These are phyloP conservation scores for Suhomyces sp. DNA, from an alignment of 805 yeast species.

Conservation along the genomic window DNA sequence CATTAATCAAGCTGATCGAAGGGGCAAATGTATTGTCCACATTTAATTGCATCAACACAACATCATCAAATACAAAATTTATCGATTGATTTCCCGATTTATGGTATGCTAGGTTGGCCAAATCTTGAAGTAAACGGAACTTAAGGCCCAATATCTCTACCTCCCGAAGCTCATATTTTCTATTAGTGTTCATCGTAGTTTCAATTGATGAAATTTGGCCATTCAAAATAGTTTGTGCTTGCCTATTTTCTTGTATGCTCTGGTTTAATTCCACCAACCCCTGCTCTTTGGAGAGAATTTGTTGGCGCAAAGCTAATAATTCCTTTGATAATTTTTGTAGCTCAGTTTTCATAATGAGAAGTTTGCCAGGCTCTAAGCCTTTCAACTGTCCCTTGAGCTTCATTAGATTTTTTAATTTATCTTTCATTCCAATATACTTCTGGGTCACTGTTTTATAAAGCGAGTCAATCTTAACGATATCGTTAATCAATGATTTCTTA, in stretches of 20 bases:
- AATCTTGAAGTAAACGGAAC: slow-evolving; percentile 25
- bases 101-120: slow-evolving; percentile 23
- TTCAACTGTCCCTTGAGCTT: slow-evolving; percentile 11
- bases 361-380: slow-evolving; percentile 12
- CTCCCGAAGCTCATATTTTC: slow-evolving; percentile 21
- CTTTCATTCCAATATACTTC: slow-evolving; percentile 11
- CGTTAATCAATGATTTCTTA: slow-evolving; percentile 12
- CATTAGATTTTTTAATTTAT: slow-evolving; percentile 14
- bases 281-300: slow-evolving; percentile 9
- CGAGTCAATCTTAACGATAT: slow-evolving; percentile 14
- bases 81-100: slow-evolving; percentile 10
- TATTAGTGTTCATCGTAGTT: slow-evolving; percentile 12
- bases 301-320: slow-evolving; percentile 12
- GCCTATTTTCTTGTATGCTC: slow-evolving; percentile 12
- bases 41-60: slow-evolving; percentile 8
- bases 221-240: slow-evolving; percentile 10
- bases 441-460: slow-evolving; percentile 11
- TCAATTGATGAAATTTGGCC: slow-evolving; percentile 11
- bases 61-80: slow-evolving; percentile 13
- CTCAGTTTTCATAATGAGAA: slow-evolving; percentile 16
- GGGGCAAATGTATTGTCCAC: not conserved
- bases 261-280: slow-evolving; percentile 11
- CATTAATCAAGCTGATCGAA: not conserved
- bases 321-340: slow-evolving; percentile 16
- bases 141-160: slow-evolving; percentile 19